These are phyloP conservation scores for Haplographium delicatum DNA, from an alignment of 495 filamentous ascomycete genomes.

Conservation along the genomic window DNA sequence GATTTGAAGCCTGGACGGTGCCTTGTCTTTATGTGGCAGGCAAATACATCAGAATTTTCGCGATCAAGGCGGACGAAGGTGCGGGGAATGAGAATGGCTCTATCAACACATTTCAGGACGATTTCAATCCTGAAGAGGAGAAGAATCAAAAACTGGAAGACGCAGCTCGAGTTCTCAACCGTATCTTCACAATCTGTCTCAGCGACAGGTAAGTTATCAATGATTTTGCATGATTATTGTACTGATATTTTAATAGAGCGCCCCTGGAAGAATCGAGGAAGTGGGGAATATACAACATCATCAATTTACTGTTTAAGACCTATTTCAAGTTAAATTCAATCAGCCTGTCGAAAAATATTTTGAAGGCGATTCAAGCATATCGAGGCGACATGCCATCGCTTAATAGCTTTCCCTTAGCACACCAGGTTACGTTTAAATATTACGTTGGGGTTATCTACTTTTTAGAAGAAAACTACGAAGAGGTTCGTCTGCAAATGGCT, in stretches of 20 bases:
- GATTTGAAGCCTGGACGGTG: slow-evolving; percentile 79
- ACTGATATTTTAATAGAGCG: slow-evolving; percentile 47
- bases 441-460: slow-evolving; percentile 87
- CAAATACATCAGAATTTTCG: slow-evolving; percentile 79
- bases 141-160: slow-evolving; percentile 83
- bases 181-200: slow-evolving; percentile 82
- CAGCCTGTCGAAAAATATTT: slow-evolving; percentile 81
- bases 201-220: slow-evolving; percentile 66
- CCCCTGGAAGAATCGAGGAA: slow-evolving; percentile 86
- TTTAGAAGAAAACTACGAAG: slow-evolving; percentile 82
- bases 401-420: slow-evolving; percentile 71
- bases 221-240: not conserved
- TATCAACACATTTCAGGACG: slow-evolving; percentile 60
- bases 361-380: slow-evolving; percentile 71
- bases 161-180: slow-evolving; percentile 78
- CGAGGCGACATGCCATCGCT: slow-evolving; percentile 69
- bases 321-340: slow-evolving; percentile 94
- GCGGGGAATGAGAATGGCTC: slow-evolving; percentile 39
- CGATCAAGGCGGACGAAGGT: slow-evolving; percentile 77
- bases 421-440: slow-evolving; percentile 95
- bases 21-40: slow-evolving; percentile 81
- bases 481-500: slow-evolving; percentile 41
- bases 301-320: slow-evolving; percentile 93
- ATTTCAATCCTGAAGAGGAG: slow-evolving; percentile 63
- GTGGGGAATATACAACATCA: slow-evolving; percentile 92